Conservation (phyloP, 352 stramenopile genomes). For the Globisporangium spiculum region DNA sequence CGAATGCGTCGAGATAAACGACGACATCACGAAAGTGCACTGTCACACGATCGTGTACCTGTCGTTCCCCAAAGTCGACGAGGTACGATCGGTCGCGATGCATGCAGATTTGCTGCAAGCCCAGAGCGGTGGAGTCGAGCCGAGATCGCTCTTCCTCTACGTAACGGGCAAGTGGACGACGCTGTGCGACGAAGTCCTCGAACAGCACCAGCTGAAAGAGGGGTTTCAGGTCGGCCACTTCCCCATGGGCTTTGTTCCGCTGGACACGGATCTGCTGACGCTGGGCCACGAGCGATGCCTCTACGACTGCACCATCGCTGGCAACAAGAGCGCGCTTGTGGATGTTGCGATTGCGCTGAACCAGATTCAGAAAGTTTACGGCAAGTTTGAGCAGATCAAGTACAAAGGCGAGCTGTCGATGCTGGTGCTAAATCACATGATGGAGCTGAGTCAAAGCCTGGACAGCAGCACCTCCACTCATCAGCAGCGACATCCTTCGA, state of each 20-base stretch:
- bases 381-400: slow-evolving; percentile 63
- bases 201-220: slow-evolving; percentile 29
- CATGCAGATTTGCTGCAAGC: slow-evolving; percentile 39
- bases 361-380: slow-evolving; percentile 55
- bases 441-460: slow-evolving; percentile 42
- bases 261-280: slow-evolving; percentile 61
- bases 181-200: slow-evolving; percentile 45
- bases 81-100: slow-evolving; percentile 42
- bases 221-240: slow-evolving; percentile 39
- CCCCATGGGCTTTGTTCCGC: slow-evolving; percentile 53
- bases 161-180: slow-evolving; percentile 50
- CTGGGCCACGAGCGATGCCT: slow-evolving; percentile 50
- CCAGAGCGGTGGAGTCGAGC: slow-evolving; percentile 12
- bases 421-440: slow-evolving; percentile 60
- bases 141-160: slow-evolving; percentile 30
- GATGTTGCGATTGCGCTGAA: slow-evolving; percentile 49
- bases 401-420: slow-evolving; percentile 77
- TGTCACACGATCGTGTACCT: slow-evolving; percentile 44
- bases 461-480: neutral
- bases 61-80: slow-evolving; percentile 32
- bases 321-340: slow-evolving; percentile 45
- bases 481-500: neutral
- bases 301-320: slow-evolving; percentile 46
- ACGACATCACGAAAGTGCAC: slow-evolving; percentile 37
- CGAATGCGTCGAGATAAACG: slow-evolving; percentile 57